Evolutionary conservation across 1,284 basidiomycete species (phyloP), one percentile per base, ranked within the genome.

Genomic region (Papiliotrema laurentii): DNA sequence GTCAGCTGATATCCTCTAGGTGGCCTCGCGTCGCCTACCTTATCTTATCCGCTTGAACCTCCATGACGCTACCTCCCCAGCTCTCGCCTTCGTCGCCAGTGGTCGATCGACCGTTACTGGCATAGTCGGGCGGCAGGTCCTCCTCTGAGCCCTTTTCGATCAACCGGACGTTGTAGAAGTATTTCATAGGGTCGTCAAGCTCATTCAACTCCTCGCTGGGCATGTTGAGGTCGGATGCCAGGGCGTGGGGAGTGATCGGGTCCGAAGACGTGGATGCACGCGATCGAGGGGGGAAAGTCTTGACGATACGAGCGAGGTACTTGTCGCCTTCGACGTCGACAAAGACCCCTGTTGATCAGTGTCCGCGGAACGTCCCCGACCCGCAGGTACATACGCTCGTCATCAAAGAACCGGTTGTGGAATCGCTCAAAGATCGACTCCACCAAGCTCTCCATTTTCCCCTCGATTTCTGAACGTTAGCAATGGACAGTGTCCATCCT

Each of bases 341-440:
- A 55, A 88, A 82, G 36, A 92, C 81, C 71, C 81, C 89, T 93
- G 46, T 48, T 47, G n/a, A n/a, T n/a, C 47, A 54, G 47, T 37
- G 30, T 22, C 6, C 21, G 22, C 5, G 25, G 25, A 26, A 24
- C 13, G 21, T 18, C 19, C 21, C 19, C 2, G 27, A 10, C 10
- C 40, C 11, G 19, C 30, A 16, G 31, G 4, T 36, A 83, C 87
- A 56, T 64, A 91, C 89, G 85, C 75, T 98, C 94, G 56, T 84
- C 84, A 41, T 81, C 78, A 69, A 91, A 98, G 76, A 92, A 98
- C 31, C 94, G 83, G 75, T 97, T 86, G 63, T 91, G 89, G 79
- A 92, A 97, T 37, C 94, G 84, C 58, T 97, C 94, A 68, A 84
- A 96, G 34, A 97, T 87, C 44, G 85, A 84, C 71, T 98, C 94